Base-by-base conservation (phyloP, 805 yeast genomes). In the Metschnikowia drakensbergensis region DNA sequence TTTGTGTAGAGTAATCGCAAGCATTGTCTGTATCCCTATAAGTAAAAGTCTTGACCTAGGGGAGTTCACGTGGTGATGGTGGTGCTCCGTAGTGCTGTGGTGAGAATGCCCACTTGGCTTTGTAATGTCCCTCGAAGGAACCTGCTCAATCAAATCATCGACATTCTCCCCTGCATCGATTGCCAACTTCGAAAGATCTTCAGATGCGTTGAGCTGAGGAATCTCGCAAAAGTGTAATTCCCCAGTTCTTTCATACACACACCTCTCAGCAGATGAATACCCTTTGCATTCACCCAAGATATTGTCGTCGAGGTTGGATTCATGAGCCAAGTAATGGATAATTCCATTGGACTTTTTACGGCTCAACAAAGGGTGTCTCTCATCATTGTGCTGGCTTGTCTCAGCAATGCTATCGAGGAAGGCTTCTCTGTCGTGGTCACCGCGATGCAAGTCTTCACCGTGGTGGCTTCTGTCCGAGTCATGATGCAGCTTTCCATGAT, bases 1-100 rank as follows among this genome's bases (percentile, higher is more conserved):
- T 63, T 94, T 91, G 68, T 92, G 99, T 28, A 94, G 67, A 0
- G 95, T 80, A 28, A 92, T 81, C 0, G 96, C 98, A 44, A 91
- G 64, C 5, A 91, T 82, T 0, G 98, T 92, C 64, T 94, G 97
- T 23, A 94, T 64, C 3, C 97, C 97, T 49, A 92, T 89, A 4
- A 96, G 80, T 8, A 92, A 67, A n/a, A 92, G 68, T 49, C 88
- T 76, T 0, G 95, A 84, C 13, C 84, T 69, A 1, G 94, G 91
- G 0, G 96, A 82, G 48, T 81, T 82, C 22, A 87, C 75, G 59
- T 86, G 88, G 63, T 89, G 96, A 60, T 86, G 95, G 58, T 88
- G 96, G 57, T 79, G 79, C 34, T 66, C 64, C 5, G 50, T 52
- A 6, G 47, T 33, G 28, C 22, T 35, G 34, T 55, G 59, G 30